A percentile compares a stretch with the other conserved stretches of the same genome.
Conservation (phyloP, 345 rosid genomes). For the Rhodamnia rubescens region DNA sequence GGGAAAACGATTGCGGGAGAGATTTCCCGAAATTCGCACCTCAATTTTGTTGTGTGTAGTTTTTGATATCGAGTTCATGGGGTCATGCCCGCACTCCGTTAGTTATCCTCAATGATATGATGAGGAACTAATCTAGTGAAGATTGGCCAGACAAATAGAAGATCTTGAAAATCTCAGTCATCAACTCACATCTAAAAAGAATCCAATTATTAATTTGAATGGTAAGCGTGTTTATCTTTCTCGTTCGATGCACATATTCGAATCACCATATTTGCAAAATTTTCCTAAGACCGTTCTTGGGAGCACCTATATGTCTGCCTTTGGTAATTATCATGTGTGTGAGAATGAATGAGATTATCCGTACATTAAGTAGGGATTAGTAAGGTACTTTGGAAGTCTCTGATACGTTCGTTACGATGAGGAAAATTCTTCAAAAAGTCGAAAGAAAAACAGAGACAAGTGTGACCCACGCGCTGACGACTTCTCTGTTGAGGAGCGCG, state of each 20-base stretch:
- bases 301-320: not conserved
- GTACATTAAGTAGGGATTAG: not conserved
- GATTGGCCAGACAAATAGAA: not conserved
- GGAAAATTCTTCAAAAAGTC: not conserved
- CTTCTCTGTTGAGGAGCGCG: not conserved
- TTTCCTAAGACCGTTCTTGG: too few species aligned
- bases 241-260: not conserved
- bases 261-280: not conserved
- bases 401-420: not conserved
- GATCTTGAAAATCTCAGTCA: fast-evolving
- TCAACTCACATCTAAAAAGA: fast-evolving
- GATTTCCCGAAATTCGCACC: not conserved
- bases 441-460: not conserved
- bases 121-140: not conserved
- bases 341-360: not conserved
- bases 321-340: not conserved
- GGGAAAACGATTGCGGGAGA: not conserved
- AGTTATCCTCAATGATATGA: not conserved
- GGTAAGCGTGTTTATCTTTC: not conserved
- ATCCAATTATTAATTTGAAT: fast-evolving
- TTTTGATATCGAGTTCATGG: fast-evolving
- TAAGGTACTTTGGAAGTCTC: not conserved
- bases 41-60: not conserved
- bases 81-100: fast-evolving
- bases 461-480: not conserved